Percentiles rank a stretch among this genome's conserved stretches.
phyloP scores from a whole-genome alignment of 2,329 filamentous ascomycete genomes.

The Colletotrichum scovillei region DNA sequence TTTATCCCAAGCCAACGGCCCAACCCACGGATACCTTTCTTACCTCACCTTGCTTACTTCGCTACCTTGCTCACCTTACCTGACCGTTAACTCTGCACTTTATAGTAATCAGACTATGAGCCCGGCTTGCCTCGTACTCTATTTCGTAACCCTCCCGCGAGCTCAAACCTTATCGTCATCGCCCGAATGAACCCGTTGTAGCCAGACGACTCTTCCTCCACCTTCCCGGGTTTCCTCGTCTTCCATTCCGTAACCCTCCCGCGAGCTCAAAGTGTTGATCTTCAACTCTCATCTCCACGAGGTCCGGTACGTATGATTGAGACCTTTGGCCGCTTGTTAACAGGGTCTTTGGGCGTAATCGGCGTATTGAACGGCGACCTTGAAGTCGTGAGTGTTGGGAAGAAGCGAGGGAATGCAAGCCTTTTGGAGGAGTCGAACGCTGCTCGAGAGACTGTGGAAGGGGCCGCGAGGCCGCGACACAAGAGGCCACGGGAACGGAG shows the following conservation, averaged over 20 bases:
- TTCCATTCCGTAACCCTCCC: no score
- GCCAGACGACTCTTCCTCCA: not conserved
- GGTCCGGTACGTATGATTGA: not conserved
- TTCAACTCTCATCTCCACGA: not conserved
- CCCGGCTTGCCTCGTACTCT: constrained; percentile 1
- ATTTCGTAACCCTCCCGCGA: not conserved
- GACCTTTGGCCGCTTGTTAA: not conserved
- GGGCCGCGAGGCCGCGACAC: no score
- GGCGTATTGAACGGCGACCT: not conserved
- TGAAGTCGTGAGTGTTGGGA: not conserved
- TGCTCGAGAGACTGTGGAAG: no score
- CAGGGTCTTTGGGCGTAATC: not conserved
- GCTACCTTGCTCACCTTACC: not conserved
- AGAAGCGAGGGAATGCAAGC: not conserved
- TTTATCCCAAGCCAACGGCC: not conserved
- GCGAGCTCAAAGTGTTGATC: no score
- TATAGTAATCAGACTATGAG: not conserved
- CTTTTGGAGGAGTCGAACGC: not conserved
- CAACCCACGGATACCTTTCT: not conserved
- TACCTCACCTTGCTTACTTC: not conserved
- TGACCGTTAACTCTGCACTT: not conserved
- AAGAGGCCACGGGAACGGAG: no score
- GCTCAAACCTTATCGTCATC: constrained; percentile 27
- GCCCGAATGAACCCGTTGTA: constrained; percentile 33
- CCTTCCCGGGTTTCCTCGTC: not conserved